phyloP scores from a whole-genome alignment of 257 asterid genomes.

The Fraxinus cuspidata region DNA sequence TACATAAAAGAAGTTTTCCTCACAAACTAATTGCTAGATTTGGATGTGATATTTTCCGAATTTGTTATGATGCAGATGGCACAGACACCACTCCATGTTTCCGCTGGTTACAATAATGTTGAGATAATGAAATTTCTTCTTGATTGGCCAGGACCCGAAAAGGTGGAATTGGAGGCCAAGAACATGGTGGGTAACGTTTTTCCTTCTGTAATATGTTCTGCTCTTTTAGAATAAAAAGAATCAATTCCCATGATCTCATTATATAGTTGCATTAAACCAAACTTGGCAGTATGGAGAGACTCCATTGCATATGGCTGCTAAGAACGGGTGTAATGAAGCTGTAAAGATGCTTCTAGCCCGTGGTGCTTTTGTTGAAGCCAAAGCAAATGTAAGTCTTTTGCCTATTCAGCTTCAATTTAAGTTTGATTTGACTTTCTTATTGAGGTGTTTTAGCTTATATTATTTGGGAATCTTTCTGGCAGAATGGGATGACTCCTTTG shows the following conservation, averaged over 20 bases:
- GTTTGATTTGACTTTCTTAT: neutral
- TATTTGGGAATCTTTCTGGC: slow-evolving; percentile 30
- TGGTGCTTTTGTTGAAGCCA: slow-evolving; percentile 88
- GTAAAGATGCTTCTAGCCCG: slow-evolving; percentile 77
- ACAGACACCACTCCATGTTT: slow-evolving; percentile 95
- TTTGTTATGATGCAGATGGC: slow-evolving; percentile 64
- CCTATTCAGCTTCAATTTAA: neutral
- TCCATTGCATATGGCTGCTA: slow-evolving; percentile 98
- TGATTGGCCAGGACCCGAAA: slow-evolving; percentile 74
- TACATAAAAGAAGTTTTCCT: neutral
- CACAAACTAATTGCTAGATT: slow-evolving; percentile 10
- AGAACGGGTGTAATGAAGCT: slow-evolving; percentile 93
- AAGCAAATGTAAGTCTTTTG: slow-evolving; percentile 71
- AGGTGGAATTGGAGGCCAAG: slow-evolving; percentile 83
- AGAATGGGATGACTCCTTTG: slow-evolving; percentile 98
- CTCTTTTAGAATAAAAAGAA: neutral
- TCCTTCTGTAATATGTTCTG: slow-evolving; percentile 14
- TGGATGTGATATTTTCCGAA: slow-evolving; percentile 14
- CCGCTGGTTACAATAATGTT: slow-evolving; percentile 86
- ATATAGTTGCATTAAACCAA: slow-evolving; percentile 21
- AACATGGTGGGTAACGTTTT: slow-evolving; percentile 62
- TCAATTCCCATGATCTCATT: slow-evolving; percentile 20
- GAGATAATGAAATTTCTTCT: slow-evolving; percentile 78
- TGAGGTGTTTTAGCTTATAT: slow-evolving; percentile 19
- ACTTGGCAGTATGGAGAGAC: slow-evolving; percentile 89